A percentile compares a stretch with the other conserved stretches of the same genome.
phyloP scores from a whole-genome alignment of 805 yeast genomes.

The Lachancea nothofagi region DNA sequence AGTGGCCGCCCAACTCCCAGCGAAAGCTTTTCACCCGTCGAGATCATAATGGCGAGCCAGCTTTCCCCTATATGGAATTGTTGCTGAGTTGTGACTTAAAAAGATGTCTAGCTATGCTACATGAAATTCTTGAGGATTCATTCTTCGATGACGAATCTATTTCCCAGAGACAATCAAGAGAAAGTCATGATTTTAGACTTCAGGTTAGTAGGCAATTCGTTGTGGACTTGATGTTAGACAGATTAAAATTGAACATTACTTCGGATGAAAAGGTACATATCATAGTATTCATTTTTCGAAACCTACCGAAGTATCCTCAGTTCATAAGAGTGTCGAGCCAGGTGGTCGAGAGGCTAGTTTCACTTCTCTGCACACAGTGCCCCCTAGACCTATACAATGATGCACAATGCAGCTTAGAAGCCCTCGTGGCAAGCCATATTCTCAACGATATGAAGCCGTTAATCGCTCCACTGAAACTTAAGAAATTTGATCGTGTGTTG shows the following conservation, averaged over 20 bases:
- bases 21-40: constrained; percentile 34
- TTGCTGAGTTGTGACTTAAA: constrained; percentile 52
- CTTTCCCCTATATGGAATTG: constrained; percentile 64
- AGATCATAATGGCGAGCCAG: constrained; percentile 36
- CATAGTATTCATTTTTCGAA: constrained; percentile 71
- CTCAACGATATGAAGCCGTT: constrained; percentile 50
- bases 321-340: constrained; percentile 68
- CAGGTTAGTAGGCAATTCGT: constrained; percentile 66
- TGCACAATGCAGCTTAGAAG: constrained; percentile 70
- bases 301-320: constrained; percentile 80
- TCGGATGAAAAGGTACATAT: constrained; percentile 35
- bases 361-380: constrained; percentile 42
- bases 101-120: constrained; percentile 60
- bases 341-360: constrained; percentile 43
- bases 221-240: constrained; percentile 62
- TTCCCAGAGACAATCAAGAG: constrained; percentile 18
- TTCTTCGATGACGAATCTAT: constrained; percentile 57
- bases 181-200: not conserved
- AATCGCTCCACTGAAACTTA: constrained; percentile 21
- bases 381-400: constrained; percentile 40
- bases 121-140: constrained; percentile 81
- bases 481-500: constrained; percentile 22
- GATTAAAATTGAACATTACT: constrained; percentile 35
- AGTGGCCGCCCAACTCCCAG: constrained; percentile 40
- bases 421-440: constrained; percentile 60